Conservation (phyloP, 2,329 filamentous ascomycete genomes). For the Albophoma yamanashiensis region DNA sequence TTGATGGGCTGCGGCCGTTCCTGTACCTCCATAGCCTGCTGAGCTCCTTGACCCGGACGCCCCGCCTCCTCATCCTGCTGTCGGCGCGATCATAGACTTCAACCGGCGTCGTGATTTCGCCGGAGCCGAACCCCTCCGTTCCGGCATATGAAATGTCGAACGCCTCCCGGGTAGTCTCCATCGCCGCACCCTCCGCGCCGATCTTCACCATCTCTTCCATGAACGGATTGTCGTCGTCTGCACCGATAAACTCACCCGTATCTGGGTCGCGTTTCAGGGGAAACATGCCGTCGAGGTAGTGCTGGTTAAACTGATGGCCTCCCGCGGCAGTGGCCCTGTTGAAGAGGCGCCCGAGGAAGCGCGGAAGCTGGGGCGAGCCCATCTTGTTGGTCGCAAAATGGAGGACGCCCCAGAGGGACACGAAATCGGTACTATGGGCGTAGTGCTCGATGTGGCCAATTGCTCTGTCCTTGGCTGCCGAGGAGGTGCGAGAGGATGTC, state of each 20-base stretch:
- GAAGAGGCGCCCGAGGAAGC: constrained; percentile 54
- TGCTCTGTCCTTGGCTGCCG: constrained; percentile 32
- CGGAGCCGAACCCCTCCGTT: constrained; percentile 23
- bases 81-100: constrained; percentile 24
- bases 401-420: constrained; percentile 63
- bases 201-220: constrained; percentile 47
- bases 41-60: constrained; percentile 46
- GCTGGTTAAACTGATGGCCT: constrained; percentile 49
- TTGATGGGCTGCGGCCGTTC: constrained; percentile 43
- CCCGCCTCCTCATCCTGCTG: constrained; percentile 14
- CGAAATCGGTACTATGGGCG: constrained; percentile 62
- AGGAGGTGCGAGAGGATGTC: constrained; percentile 23
- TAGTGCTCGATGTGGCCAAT: constrained; percentile 74
- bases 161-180: constrained; percentile 32
- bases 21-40: constrained; percentile 53
- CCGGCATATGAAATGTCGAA: constrained; percentile 37
- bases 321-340: constrained; percentile 36
- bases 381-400: constrained; percentile 46
- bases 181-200: constrained; percentile 31
- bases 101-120: constrained; percentile 22
- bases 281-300: constrained; percentile 54
- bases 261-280: constrained; percentile 32
- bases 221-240: constrained; percentile 42
- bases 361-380: constrained; percentile 35
- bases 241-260: constrained; percentile 29